Base-by-base conservation (phyloP, 2,329 filamentous ascomycete species). In the Fusarium udum region DNA sequence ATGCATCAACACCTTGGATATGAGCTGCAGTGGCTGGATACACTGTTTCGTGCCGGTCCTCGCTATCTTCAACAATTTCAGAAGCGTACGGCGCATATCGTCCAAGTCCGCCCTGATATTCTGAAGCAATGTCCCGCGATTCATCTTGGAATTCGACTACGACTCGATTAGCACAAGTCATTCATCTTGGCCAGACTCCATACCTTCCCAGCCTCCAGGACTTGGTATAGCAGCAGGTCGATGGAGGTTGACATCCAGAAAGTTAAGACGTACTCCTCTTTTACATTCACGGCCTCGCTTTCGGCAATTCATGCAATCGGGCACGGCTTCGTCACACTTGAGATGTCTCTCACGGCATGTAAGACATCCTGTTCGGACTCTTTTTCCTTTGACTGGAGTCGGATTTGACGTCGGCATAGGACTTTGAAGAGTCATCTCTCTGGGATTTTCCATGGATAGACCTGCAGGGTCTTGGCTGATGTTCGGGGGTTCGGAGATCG, bases 261-360 rank as follows among this genome's bases (percentile, higher is more conserved):
- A 98, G 83, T 97, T 98, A 45, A 98, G 86, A 42, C 94, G 90
- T 57, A 98, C 87, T 24, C 95, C 95, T 75, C 95, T 90, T 80
- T 95, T 95, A 85, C 95, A 98, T 64, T 91, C 86, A 57, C 95
- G 88, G 78, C 91, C 95, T 59, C 95, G 96, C 83, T 97, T 98
- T 67, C 90, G 90, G 83, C 95, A 98, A 78, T 98, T 98, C 77
- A 92, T 86, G 72, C 88, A 90, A 39, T 87, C 84, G 11, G 88
- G 88, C 8, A 83, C 77, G 10, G 87, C 91, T 81, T 97, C 94
- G 79, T 97, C 95, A 81, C 95, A 97, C 82, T 97, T 97, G 58
- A 97, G 85, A 85, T 97, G 95, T 52, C 95, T 87, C 81, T 97
- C 93, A 75, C 95, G 88, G 82, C 95, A 98, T 6, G 95, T 98